Evolutionary conservation across 495 filamentous ascomycete genomes (phyloP).

Genomic region (Achaetomiella virescens): DNA sequence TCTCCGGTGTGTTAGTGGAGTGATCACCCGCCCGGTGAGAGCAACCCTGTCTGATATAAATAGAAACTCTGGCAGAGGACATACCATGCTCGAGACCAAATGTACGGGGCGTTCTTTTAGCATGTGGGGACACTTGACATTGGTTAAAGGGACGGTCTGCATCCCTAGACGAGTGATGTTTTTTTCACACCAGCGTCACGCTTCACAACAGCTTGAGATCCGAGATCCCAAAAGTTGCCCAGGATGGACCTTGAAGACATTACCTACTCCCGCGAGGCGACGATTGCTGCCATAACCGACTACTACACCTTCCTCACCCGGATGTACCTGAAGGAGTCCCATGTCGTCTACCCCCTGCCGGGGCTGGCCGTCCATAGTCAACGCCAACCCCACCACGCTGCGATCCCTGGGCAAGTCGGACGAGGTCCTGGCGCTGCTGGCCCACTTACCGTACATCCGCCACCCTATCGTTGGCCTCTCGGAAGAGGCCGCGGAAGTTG

Average conservation of each 20-base stretch:
- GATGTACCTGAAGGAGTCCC: constrained; percentile 19
- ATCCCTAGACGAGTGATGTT: too few species aligned
- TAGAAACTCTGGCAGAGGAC: too few species aligned
- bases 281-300: constrained; percentile 13
- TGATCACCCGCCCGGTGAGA: too few species aligned
- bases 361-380: constrained; percentile 26
- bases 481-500: background rate
- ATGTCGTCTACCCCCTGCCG: constrained; percentile 17
- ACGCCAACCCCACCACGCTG: constrained; percentile 2
- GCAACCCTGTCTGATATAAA: too few species aligned
- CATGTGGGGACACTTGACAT: too few species aligned
- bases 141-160: too few species aligned
- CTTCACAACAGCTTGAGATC: background rate
- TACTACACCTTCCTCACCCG: constrained; percentile 26
- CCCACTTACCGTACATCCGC: constrained; percentile 22
- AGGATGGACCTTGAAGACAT: constrained; percentile 14
- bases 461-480: background rate
- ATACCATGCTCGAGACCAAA: too few species aligned
- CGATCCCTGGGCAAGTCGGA: constrained; percentile 20
- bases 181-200: background rate
- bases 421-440: constrained; percentile 19
- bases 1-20: too few species aligned
- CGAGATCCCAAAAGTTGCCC: background rate
- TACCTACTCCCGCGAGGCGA: constrained; percentile 18
- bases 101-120: too few species aligned